phyloP scores from a whole-genome alignment of 1,284 basidiomycete genomes.

The Porodaedalea pini region DNA sequence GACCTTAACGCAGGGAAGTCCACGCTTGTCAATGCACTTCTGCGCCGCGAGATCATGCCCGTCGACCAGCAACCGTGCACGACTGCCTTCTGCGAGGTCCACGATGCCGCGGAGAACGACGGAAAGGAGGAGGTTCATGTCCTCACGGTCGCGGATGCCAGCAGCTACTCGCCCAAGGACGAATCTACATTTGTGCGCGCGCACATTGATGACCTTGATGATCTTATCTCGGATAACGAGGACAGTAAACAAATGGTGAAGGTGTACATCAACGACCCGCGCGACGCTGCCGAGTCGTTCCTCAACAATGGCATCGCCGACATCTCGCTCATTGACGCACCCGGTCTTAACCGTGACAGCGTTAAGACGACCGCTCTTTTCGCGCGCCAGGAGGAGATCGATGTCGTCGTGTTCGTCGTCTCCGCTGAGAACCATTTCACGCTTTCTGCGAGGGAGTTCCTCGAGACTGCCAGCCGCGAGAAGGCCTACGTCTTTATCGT shows the following conservation, averaged over 20 bases:
- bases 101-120: slow-evolving; percentile 83
- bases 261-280: slow-evolving; percentile 78
- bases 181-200: slow-evolving; percentile 74
- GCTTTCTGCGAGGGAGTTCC: slow-evolving; percentile 92
- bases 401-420: slow-evolving; percentile 98
- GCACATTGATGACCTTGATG: slow-evolving; percentile 71
- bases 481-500: slow-evolving; percentile 99
- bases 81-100: slow-evolving; percentile 95
- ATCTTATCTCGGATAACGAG: slow-evolving; percentile 79
- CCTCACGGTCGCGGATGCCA: slow-evolving; percentile 52
- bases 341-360: slow-evolving; percentile 95
- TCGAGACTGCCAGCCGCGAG: slow-evolving; percentile 91
- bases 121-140: slow-evolving; percentile 84
- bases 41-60: slow-evolving; percentile 89
- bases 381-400: slow-evolving; percentile 96
- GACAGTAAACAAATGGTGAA: slow-evolving; percentile 72
- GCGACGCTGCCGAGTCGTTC: slow-evolving; percentile 75
- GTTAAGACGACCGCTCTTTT: slow-evolving; percentile 96
- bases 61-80: slow-evolving; percentile 99
- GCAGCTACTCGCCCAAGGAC: slow-evolving; percentile 71
- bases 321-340: slow-evolving; percentile 98
- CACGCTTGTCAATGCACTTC: slow-evolving; percentile 93
- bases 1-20: slow-evolving; percentile 99
- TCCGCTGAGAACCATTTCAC: slow-evolving; percentile 99
- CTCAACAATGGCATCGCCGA: slow-evolving; percentile 96